Evolutionary conservation across 2,329 filamentous ascomycete genomes (phyloP).

Genomic region (Dactylellina cionopaga): DNA sequence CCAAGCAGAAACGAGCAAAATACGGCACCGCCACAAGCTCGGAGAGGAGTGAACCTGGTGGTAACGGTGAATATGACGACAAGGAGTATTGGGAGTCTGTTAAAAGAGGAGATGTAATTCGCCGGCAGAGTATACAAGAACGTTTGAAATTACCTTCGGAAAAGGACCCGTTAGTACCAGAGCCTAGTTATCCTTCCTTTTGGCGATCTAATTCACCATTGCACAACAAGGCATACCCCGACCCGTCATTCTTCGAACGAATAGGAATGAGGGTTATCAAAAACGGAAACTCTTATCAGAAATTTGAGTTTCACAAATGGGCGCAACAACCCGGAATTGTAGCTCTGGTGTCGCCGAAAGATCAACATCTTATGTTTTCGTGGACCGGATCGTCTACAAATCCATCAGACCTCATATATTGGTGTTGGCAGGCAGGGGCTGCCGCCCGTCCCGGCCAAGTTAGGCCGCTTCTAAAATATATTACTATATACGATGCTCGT

Average conservation of each 20-base stretch:
- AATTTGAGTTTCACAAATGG: not conserved
- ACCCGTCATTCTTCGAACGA: not conserved
- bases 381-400: not conserved
- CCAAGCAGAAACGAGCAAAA: too few relatives aligned
- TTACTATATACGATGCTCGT: not conserved
- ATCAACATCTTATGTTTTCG: not conserved
- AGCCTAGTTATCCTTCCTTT: constrained; percentile 1
- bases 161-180: not conserved
- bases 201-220: not conserved
- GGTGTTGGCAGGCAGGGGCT: constrained; percentile 4
- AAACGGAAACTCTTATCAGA: not conserved
- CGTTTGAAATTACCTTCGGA: not conserved
- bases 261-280: not conserved
- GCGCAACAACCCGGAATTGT: not conserved
- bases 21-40: too few relatives aligned
- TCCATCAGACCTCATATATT: constrained; percentile 2
- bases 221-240: constrained; percentile 1
- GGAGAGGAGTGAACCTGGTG: not conserved
- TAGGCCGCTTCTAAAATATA: not conserved
- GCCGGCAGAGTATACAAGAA: not conserved
- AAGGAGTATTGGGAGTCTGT: constrained; percentile 2
- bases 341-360: not conserved
- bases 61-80: not conserved
- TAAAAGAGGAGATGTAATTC: not conserved
- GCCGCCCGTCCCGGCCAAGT: not conserved